phyloP scores from a whole-genome alignment of 495 filamentous ascomycete species.

The Aspergillus ostianus region DNA sequence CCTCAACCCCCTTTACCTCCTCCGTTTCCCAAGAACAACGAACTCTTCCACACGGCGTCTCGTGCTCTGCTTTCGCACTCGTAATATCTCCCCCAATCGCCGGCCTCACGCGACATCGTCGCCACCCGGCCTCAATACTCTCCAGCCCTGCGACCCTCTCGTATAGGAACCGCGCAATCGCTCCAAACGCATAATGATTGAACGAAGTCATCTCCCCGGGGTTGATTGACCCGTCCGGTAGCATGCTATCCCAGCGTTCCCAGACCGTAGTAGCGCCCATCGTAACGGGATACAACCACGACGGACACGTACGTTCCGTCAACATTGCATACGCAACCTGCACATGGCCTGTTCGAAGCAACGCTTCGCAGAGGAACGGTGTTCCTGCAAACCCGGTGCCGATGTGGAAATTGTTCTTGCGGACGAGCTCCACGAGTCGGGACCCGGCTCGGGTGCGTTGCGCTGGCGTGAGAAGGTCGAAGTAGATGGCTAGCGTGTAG shows the following conservation, averaged over 20 bases:
- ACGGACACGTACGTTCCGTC: constrained; percentile 38
- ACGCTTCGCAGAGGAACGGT: constrained; percentile 43
- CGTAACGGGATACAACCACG: constrained; percentile 51
- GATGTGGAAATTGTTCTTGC: constrained; percentile 26
- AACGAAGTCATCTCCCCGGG: constrained; percentile 56
- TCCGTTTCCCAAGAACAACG: not conserved
- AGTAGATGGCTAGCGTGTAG: constrained; percentile 41
- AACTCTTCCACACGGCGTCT: not conserved
- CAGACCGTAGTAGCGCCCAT: constrained; percentile 54
- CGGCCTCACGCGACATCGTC: constrained; percentile 1
- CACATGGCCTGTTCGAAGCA: constrained; percentile 34
- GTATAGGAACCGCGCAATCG: constrained; percentile 34
- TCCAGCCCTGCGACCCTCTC: constrained; percentile 22
- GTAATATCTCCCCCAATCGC: constrained; percentile 6
- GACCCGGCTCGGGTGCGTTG: not conserved
- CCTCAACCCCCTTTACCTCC: not conserved
- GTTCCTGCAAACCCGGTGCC: constrained; percentile 56
- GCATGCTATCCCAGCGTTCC: constrained; percentile 57
- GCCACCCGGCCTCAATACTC: constrained; percentile 12
- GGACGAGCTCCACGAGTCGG: constrained; percentile 1
- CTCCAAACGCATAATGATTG: constrained; percentile 51
- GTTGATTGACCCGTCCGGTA: constrained; percentile 49
- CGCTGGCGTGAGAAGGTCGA: constrained; percentile 33
- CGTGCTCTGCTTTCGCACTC: no score
- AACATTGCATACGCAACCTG: constrained; percentile 36